Evolutionary conservation across 768 basidiomycete genomes (phyloP).

Genomic region (Mycena polygramma): DNA sequence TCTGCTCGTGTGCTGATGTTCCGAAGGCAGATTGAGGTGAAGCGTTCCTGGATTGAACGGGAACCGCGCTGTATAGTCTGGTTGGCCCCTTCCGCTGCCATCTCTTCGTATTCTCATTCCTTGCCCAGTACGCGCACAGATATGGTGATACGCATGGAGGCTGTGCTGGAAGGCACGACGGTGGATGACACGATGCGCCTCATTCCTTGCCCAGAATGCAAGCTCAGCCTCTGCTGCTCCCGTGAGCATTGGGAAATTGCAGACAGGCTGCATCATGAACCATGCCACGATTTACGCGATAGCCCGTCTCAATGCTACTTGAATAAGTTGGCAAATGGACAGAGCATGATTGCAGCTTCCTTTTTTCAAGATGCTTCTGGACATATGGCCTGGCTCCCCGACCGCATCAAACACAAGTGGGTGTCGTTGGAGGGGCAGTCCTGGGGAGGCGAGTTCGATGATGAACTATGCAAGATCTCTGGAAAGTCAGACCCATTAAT

Average conservation of each 20-base stretch:
- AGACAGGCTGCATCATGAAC: slow-evolving; percentile 25
- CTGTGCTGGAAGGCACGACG: slow-evolving; percentile 14
- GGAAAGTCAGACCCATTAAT: slow-evolving; percentile 14
- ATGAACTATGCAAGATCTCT: slow-evolving; percentile 22
- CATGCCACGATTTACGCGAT: slow-evolving; percentile 23
- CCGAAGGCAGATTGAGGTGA: slow-evolving; percentile 22
- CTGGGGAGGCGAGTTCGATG: slow-evolving; percentile 25
- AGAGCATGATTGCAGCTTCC: slow-evolving; percentile 24
- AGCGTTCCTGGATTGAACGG: slow-evolving; percentile 19
- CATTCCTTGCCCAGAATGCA: slow-evolving; percentile 27
- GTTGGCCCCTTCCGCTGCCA: slow-evolving; percentile 24
- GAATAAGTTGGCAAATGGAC: slow-evolving; percentile 22
- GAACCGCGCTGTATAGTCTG: slow-evolving; percentile 24
- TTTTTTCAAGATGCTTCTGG: background rate
- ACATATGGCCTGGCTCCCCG: slow-evolving; percentile 24
- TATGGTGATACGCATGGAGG: slow-evolving; percentile 23
- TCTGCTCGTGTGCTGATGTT: slow-evolving; percentile 21
- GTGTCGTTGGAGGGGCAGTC: slow-evolving; percentile 26
- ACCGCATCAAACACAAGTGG: slow-evolving; percentile 23
- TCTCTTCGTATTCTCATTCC: slow-evolving; percentile 24
- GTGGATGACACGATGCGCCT: slow-evolving; percentile 20
- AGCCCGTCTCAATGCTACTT: slow-evolving; percentile 24
- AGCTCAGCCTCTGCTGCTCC: slow-evolving; percentile 22
- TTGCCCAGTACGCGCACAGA: slow-evolving; percentile 16
- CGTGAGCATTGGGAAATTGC: slow-evolving; percentile 22